phyloP scores from a whole-genome alignment of 371 early-diverging fungal genomes.

The Gilbertella persicaria region DNA sequence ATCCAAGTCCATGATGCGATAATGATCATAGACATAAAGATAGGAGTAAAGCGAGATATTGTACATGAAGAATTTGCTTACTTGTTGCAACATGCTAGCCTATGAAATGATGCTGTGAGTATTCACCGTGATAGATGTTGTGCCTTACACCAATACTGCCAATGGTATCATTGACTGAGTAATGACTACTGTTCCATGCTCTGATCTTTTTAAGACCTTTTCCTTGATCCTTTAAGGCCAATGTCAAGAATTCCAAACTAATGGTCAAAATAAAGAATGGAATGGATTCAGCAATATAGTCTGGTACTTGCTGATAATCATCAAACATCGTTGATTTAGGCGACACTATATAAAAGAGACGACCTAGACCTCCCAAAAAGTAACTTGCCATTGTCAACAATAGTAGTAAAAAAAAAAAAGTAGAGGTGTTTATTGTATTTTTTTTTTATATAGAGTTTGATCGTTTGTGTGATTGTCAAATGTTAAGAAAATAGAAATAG shows the following conservation, averaged over 20 bases:
- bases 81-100: conserved; percentile 55
- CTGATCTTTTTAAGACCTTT: conserved; percentile 35
- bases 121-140: too few species aligned
- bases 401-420: too few species aligned
- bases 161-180: conserved; percentile 56
- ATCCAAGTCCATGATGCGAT: conserved; percentile 42
- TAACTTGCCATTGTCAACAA: too few species aligned
- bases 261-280: conserved; percentile 54
- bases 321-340: conserved; percentile 44
- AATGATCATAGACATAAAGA: conserved; percentile 50
- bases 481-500: too few species aligned
- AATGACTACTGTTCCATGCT: conserved; percentile 40
- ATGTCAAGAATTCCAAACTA: conserved; percentile 39
- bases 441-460: too few species aligned
- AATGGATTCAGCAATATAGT: conserved; percentile 53
- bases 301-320: conserved; percentile 43
- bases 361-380: conserved; percentile 40
- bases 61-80: conserved; percentile 50
- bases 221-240: conserved; percentile 31
- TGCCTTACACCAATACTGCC: conserved; percentile 34
- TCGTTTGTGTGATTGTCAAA: too few species aligned
- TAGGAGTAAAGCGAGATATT: conserved; percentile 45
- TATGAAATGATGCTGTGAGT: too few species aligned
- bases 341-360: conserved; percentile 56
- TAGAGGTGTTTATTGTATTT: too few species aligned